A percentile compares a stretch with the other conserved stretches of the same genome.
Conservation (phyloP, 441 rosid genomes). For the Macaranga tanarius region DNA sequence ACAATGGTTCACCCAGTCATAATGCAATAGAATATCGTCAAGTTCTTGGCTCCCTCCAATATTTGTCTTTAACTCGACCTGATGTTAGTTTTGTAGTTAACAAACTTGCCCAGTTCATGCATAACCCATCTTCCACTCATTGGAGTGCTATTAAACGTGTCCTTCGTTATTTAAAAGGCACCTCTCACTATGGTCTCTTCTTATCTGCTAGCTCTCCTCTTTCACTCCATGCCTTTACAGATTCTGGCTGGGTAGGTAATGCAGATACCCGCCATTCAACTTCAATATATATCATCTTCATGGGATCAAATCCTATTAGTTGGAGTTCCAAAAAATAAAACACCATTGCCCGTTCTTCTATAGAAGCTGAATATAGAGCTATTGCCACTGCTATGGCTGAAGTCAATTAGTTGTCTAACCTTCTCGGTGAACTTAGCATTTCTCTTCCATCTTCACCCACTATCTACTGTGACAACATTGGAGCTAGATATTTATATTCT, state of each 20-base stretch:
- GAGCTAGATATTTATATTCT: neutral
- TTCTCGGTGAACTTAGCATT: neutral
- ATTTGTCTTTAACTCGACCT: too few species aligned
- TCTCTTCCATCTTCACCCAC: neutral
- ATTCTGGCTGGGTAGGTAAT: neutral
- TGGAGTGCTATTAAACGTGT: too few species aligned
- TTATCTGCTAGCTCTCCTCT: neutral
- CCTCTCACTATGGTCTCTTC: neutral
- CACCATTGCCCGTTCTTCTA: neutral
- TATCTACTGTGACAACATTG: neutral
- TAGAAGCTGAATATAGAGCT: neutral
- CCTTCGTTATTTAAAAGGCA: too few species aligned
- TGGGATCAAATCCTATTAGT: neutral
- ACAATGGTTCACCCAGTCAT: too few species aligned
- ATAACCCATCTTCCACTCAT: too few species aligned
- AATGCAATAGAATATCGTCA: too few species aligned
- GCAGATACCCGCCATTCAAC: neutral
- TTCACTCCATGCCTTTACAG: neutral
- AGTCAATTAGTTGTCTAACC: neutral
- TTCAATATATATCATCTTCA: neutral
- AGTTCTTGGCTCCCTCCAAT: too few species aligned
- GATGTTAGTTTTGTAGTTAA: too few species aligned
- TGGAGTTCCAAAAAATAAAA: neutral
- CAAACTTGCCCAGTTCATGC: too few species aligned
- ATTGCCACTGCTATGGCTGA: neutral